These are phyloP conservation scores for Camellia lanceoleosa DNA, from an alignment of 148 eudicot species.

Conservation along the genomic window DNA sequence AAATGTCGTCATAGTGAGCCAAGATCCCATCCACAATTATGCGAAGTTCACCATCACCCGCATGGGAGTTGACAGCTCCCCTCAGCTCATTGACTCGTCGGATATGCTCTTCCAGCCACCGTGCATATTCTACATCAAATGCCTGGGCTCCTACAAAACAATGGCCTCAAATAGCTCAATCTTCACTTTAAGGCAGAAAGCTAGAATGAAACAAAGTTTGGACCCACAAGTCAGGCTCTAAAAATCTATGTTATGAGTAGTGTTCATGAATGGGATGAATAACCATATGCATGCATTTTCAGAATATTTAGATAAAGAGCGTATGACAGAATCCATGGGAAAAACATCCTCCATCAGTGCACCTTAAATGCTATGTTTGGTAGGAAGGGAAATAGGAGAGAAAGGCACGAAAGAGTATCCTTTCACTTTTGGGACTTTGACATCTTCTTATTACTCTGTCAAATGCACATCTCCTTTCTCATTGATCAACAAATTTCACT, in stretches of 20 bases:
- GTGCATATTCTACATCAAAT: constrained; percentile 48
- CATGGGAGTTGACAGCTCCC: constrained; percentile 45
- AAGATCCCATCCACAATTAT: constrained; percentile 41
- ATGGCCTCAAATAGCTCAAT: not conserved
- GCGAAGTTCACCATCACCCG: constrained; percentile 48
- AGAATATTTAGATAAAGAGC: not conserved
- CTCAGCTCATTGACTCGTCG: constrained; percentile 41
- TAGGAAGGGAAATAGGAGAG: not conserved
- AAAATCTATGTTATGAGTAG: not conserved
- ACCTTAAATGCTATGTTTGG: not conserved
- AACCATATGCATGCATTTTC: not conserved
- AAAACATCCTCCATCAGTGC: constrained; percentile 2
- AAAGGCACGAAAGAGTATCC: not conserved
- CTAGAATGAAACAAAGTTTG: too few relatives aligned
- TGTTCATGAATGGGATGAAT: not conserved
- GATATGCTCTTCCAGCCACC: constrained; percentile 55
- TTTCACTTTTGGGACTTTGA: too few relatives aligned
- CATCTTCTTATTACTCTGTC: too few relatives aligned
- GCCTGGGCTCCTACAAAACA: constrained; percentile 38
- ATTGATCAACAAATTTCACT: too few relatives aligned
- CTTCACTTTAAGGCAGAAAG: not conserved
- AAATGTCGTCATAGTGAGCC: constrained; percentile 48
- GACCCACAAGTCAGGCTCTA: too few relatives aligned
- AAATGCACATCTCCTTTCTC: too few relatives aligned
- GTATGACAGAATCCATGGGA: not conserved